phyloP scores from a whole-genome alignment of 2,329 filamentous ascomycete genomes.

The Beauveria asiatica region DNA sequence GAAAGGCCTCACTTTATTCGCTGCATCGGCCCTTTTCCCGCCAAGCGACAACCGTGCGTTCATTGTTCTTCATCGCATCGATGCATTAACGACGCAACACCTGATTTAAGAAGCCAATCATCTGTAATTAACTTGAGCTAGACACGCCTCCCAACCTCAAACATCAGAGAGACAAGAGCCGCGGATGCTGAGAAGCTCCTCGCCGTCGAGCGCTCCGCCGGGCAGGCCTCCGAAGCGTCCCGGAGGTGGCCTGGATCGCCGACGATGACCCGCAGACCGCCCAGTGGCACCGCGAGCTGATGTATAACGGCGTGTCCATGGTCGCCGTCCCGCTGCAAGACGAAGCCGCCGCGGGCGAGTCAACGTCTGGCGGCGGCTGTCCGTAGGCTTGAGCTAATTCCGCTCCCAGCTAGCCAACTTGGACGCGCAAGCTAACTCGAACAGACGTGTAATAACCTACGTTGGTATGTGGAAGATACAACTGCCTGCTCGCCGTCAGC shows the following conservation, averaged over 20 bases:
- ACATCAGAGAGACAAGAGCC: conserved; percentile 6
- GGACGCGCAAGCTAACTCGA: neutral
- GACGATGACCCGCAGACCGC: conserved; percentile 10
- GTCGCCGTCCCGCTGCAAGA: conserved; percentile 1
- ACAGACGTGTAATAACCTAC: neutral
- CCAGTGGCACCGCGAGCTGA: conserved; percentile 10
- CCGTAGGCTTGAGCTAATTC: neutral
- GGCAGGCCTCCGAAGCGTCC: conserved; percentile 10
- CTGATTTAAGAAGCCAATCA: neutral
- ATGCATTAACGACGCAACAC: neutral
- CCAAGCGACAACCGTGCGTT: conserved; percentile 8
- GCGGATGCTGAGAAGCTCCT: conserved; percentile 8
- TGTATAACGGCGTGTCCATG: conserved; percentile 10
- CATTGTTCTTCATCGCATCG: neutral
- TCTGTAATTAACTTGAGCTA: neutral
- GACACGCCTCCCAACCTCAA: conserved; percentile 1
- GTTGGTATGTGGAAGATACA: neutral
- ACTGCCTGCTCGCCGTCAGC: neutral
- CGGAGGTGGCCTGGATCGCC: conserved; percentile 11
- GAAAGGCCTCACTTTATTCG: neutral
- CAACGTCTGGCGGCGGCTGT: neutral
- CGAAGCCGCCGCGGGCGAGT: neutral
- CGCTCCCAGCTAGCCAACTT: neutral
- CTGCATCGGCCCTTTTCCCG: conserved; percentile 6
- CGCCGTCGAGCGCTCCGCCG: conserved; percentile 11